Evolutionary conservation across 345 rosid genomes (phyloP).

Genomic region (Eucalyptus sideroxylon): DNA sequence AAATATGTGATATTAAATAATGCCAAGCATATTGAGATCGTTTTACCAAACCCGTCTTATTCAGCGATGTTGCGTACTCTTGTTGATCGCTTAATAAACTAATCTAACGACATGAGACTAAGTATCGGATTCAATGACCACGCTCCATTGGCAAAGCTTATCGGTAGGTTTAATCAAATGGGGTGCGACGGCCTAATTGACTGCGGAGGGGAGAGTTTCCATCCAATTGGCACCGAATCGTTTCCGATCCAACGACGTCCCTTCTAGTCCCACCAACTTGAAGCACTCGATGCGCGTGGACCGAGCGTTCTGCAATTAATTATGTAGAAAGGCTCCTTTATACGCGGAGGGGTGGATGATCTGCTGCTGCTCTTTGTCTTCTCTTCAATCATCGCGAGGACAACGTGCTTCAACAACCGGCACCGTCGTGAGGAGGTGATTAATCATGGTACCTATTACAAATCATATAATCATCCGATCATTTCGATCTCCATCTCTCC

Average conservation of each 20-base stretch:
- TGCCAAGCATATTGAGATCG: rapidly evolving
- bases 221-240: neutral
- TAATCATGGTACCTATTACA: neutral
- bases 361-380: neutral
- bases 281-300: neutral
- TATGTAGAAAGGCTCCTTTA: neutral
- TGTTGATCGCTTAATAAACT: neutral
- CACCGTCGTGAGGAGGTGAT: neutral
- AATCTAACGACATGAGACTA: neutral
- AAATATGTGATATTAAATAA: neutral
- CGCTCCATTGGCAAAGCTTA: rapidly evolving
- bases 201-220: neutral
- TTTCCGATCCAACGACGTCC: neutral
- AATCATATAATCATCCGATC: neutral
- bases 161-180: neutral
- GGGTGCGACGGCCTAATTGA: neutral
- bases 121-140: neutral
- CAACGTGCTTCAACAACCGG: neutral
- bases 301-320: neutral
- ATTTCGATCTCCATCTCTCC: neutral
- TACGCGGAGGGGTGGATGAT: neutral
- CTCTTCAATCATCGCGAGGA: neutral
- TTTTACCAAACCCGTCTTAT: neutral
- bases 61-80: neutral
- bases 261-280: neutral